Evolutionary conservation across 768 basidiomycete species (phyloP), one percentile per base, ranked within the genome.

Genomic region (Tremella yokohamensis): DNA sequence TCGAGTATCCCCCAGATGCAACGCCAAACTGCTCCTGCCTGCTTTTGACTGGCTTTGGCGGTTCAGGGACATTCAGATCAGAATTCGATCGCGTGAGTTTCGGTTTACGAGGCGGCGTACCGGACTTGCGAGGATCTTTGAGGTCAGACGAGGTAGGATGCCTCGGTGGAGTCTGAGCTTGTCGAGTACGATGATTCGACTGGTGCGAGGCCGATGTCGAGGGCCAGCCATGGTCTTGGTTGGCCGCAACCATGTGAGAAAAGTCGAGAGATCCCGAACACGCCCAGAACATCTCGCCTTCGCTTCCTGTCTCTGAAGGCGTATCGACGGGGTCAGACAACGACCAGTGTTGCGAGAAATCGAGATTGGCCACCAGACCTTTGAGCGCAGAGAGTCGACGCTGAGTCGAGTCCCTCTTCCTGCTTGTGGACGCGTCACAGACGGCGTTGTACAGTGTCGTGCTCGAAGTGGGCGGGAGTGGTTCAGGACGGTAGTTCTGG

Each of bases 321-420:
- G 15, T 34, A 6, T 38, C 54, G 1, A 51, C 18, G 16, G 37
- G 44, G 8, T 58, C 58, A 7, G 53, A 54, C 6, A 58, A 34
- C 12, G 54, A 56, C 68, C 68, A 68, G n/a, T 61, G 66, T 39
- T 73, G 66, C 34, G 63, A 62, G 59, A 73, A 68, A 51, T 73
- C 71, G 12, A 73, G 51, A 45, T 64, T 64, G 12, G 62, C 68
- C 3, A 73, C 68, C 15, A 73, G 52, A n/a, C 71, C 71, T 39
- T 59, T 47, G 9, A 73, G 52, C 11, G 71, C 68, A 18, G 55
- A 60, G 26, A 73, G 50, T 7, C 71, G 55, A 20, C 71, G 40
- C 42, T 73, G 68, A 11, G 66, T 60, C 1, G 71, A 73, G 51
- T 68, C 66, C 15, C 71, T 50, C 54, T 70, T 73, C 16, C 56